Evolutionary conservation across 2,329 filamentous ascomycete species (phyloP).

Genomic region (Exophiala aquamarina): DNA sequence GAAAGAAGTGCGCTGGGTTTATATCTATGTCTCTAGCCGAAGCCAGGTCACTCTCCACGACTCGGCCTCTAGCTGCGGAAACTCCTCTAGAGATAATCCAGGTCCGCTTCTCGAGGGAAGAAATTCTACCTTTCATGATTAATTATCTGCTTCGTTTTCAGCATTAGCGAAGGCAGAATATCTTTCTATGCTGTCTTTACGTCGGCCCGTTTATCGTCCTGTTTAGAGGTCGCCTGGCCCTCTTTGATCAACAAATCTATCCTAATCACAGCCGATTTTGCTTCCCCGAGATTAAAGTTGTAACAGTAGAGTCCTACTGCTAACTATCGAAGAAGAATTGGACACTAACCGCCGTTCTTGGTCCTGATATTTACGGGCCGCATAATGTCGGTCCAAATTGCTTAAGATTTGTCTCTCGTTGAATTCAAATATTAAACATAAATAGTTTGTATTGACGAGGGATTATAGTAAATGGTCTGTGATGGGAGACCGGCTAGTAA

Average conservation of each 20-base stretch:
- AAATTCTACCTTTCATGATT: too few species aligned
- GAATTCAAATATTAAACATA: constrained; percentile 1
- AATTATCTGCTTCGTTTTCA: too few species aligned
- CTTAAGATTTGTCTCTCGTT: not conserved
- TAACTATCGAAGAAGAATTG: not conserved
- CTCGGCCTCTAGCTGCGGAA: not conserved
- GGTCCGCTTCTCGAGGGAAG: too few species aligned
- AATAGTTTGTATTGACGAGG: not conserved
- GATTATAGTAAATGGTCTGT: not conserved
- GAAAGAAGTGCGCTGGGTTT: not conserved
- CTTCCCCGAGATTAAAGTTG: too few species aligned
- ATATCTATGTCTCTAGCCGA: not conserved
- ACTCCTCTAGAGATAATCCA: too few species aligned
- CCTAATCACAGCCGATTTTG: too few species aligned
- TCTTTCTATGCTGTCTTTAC: too few species aligned
- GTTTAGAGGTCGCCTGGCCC: too few species aligned
- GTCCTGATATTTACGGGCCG: not conserved
- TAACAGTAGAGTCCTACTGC: not conserved
- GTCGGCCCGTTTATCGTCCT: too few species aligned
- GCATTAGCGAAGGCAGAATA: too few species aligned
- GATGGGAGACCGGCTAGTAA: not conserved
- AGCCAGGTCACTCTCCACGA: not conserved
- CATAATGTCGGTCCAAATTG: not conserved
- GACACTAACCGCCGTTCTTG: not conserved
- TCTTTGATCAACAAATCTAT: too few species aligned